phyloP scores from a whole-genome alignment of 192 early-diverging fungal genomes.

The Coemansia sp. region DNA sequence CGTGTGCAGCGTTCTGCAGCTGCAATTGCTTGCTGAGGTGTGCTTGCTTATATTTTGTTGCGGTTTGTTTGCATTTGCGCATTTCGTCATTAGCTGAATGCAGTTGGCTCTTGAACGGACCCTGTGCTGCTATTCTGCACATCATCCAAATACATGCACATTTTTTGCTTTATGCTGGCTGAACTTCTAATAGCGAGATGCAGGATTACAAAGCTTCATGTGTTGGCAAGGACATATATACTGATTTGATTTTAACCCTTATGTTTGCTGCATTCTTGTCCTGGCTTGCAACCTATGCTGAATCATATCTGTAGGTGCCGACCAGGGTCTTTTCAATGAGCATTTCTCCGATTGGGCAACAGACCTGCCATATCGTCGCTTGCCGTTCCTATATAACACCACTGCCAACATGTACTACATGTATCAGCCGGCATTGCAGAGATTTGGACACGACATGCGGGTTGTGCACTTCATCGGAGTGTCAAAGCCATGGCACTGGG shows the following conservation, averaged over 20 bases:
- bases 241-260: too few relatives aligned
- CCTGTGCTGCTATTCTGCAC: background rate
- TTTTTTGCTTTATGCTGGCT: background rate
- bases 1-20: too few relatives aligned
- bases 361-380: slow-evolving; percentile 57
- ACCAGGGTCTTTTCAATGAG: slow-evolving; percentile 91
- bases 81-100: background rate
- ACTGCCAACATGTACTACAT: slow-evolving; percentile 55
- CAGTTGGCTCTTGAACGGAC: background rate
- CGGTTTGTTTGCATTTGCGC: too few relatives aligned
- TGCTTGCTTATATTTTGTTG: too few relatives aligned
- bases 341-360: slow-evolving; percentile 81
- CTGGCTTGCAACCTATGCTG: background rate
- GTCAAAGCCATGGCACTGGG: slow-evolving; percentile 87
- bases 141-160: background rate
- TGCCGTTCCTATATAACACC: slow-evolving; percentile 89
- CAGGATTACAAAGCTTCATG: too few relatives aligned
- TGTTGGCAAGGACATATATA: too few relatives aligned
- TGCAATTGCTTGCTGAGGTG: too few relatives aligned
- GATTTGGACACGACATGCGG: slow-evolving; percentile 70
- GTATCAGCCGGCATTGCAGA: slow-evolving; percentile 76
- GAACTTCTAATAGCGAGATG: background rate
- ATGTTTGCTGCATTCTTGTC: too few relatives aligned
- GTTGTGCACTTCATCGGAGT: slow-evolving; percentile 91
- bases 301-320: slow-evolving; percentile 63